Conservation (phyloP, 106 monocot species). For the Allium cepa region DNA sequence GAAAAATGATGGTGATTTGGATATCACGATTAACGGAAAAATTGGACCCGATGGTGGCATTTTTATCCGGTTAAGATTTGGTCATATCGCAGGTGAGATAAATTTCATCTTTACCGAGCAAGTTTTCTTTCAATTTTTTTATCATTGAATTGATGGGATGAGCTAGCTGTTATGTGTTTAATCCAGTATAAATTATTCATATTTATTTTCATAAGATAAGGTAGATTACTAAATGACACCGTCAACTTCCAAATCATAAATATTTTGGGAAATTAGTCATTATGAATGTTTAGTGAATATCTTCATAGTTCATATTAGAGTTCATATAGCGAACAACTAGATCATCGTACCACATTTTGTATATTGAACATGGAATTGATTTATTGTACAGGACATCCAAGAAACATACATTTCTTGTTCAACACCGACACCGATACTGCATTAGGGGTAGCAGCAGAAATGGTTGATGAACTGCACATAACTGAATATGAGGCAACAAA, state of each 20-base stretch:
- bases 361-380: neutral
- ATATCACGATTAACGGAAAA: conserved; percentile 45
- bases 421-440: conserved; percentile 36
- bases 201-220: conserved; percentile 4
- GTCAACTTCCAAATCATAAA: neutral
- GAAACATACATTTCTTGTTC: conserved; percentile 43
- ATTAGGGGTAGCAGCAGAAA: conserved; percentile 43
- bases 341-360: no score
- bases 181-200: neutral
- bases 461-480: conserved; percentile 40
- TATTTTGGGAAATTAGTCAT: no score
- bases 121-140: neutral
- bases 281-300: no score
- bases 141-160: neutral
- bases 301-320: no score
- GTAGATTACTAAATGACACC: no score
- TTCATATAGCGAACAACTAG: no score
- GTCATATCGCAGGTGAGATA: conserved; percentile 37
- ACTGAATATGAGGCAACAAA: conserved; percentile 26
- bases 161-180: neutral
- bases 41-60: conserved; percentile 39
- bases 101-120: neutral
- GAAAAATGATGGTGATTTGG: conserved; percentile 19
- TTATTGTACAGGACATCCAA: conserved; percentile 22
- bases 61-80: conserved; percentile 41